phyloP scores from a whole-genome alignment of 257 asterid genomes.

The Ligustrum vulgare region DNA sequence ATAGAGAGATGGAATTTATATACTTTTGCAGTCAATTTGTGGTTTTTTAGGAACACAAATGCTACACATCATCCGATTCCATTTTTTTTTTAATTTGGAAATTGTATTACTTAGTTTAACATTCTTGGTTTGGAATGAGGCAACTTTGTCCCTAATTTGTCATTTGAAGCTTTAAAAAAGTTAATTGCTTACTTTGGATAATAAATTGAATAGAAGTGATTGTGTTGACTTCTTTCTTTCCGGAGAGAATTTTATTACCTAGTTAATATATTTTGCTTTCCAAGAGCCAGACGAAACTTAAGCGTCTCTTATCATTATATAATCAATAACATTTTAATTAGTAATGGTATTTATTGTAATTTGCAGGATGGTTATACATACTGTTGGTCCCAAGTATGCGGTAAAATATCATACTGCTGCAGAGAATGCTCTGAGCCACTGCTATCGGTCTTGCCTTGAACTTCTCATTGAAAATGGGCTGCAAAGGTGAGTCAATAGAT shows the following conservation, averaged over 20 bases:
- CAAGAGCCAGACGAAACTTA: neutral
- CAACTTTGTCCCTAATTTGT: neutral
- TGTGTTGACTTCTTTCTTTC: neutral
- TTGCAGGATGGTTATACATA: constrained; percentile 91
- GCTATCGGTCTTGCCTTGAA: constrained; percentile 79
- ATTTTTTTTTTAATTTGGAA: neutral
- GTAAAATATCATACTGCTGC: constrained; percentile 97
- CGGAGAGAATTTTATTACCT: neutral
- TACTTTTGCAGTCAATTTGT: neutral
- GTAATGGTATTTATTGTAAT: constrained; percentile 14
- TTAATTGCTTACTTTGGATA: neutral
- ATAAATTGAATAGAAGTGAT: neutral
- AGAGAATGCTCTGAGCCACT: constrained; percentile 96
- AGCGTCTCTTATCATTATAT: neutral
- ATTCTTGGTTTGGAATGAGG: neutral
- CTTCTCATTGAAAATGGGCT: constrained; percentile 47
- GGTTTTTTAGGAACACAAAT: neutral
- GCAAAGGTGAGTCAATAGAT: constrained; percentile 4
- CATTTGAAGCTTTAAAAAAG: neutral
- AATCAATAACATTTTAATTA: constrained; percentile 1
- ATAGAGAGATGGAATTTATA: neutral
- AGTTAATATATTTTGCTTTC: neutral
- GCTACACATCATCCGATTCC: neutral
- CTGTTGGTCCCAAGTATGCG: constrained; percentile 98
- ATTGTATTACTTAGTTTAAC: neutral